Conservation (phyloP, 164 flowering plant genomes). For the Macadamia tetraphylla region DNA sequence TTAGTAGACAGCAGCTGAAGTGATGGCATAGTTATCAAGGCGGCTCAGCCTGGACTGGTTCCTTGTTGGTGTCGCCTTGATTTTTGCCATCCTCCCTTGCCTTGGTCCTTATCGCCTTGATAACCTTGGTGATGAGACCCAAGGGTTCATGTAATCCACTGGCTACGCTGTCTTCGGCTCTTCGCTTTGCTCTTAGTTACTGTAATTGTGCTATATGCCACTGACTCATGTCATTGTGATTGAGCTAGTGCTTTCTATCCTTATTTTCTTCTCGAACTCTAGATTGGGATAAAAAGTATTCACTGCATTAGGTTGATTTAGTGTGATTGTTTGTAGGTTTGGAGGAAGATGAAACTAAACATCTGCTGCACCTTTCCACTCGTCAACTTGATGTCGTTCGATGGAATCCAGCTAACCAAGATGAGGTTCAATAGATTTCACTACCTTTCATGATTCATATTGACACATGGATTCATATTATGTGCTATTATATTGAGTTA, state of each 20-base stretch:
- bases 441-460: too few species aligned
- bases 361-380: constrained; percentile 51
- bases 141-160: too few species aligned
- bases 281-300: background rate
- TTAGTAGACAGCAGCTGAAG: too few species aligned
- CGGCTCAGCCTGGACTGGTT: too few species aligned
- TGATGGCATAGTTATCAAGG: too few species aligned
- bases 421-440: constrained; percentile 54
- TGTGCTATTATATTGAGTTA: background rate
- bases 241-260: background rate
- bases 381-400: constrained; percentile 54
- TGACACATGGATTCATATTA: constrained; percentile 1
- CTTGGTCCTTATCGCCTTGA: too few species aligned
- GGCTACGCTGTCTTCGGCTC: too few species aligned
- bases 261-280: background rate
- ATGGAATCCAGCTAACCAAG: constrained; percentile 79
- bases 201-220: background rate
- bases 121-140: too few species aligned
- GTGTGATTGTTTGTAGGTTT: constrained; percentile 22
- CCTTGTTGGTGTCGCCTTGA: too few species aligned
- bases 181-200: background rate
- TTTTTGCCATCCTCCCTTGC: too few species aligned
- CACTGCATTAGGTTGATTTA: background rate
- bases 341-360: constrained; percentile 59
- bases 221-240: background rate